Percentiles rank a stretch among this genome's conserved stretches.
phyloP scores from a whole-genome alignment of 2,329 filamentous ascomycete genomes.

The Rhytidhysteron rufulum region DNA sequence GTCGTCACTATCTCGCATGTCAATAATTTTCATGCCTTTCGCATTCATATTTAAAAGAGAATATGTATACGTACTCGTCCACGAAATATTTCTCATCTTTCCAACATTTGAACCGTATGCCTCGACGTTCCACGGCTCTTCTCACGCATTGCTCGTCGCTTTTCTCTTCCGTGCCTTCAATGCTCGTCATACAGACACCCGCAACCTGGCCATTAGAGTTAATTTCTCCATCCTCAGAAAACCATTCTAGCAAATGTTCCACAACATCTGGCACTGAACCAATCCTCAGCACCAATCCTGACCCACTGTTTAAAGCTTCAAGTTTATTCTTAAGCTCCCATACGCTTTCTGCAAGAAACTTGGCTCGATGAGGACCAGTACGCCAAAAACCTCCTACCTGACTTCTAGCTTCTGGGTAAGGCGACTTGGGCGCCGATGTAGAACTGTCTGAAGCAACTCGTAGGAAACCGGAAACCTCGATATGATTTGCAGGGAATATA shows the following conservation, averaged over 20 bases:
- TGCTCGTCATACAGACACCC: slow-evolving; percentile 70
- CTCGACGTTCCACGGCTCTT: slow-evolving; percentile 49
- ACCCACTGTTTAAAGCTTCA: slow-evolving; percentile 55
- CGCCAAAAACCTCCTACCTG: slow-evolving; percentile 66
- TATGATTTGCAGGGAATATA: slow-evolving; percentile 64
- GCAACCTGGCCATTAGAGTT: slow-evolving; percentile 45
- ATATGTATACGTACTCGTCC: slow-evolving; percentile 67
- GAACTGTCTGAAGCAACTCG: slow-evolving; percentile 34
- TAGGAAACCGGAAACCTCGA: slow-evolving; percentile 75
- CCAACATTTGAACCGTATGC: slow-evolving; percentile 62
- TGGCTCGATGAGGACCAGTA: slow-evolving; percentile 67
- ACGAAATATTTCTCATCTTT: slow-evolving; percentile 74
- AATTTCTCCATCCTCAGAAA: slow-evolving; percentile 16
- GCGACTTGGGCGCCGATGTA: slow-evolving; percentile 42
- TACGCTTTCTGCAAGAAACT: slow-evolving; percentile 68
- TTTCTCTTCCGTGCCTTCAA: slow-evolving; percentile 67
- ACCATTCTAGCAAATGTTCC: slow-evolving; percentile 51
- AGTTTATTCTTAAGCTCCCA: slow-evolving; percentile 68
- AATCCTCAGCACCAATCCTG: slow-evolving; percentile 56
- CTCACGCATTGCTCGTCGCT: slow-evolving; percentile 58
- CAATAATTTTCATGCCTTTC: too few relatives aligned
- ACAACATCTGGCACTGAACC: slow-evolving; percentile 61
- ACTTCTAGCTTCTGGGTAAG: slow-evolving; percentile 67
- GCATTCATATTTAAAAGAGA: too few relatives aligned
- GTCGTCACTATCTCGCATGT: slow-evolving; percentile 63